These are phyloP conservation scores for Agrocybe chaxingu DNA, from an alignment of 768 basidiomycete species.

Conservation along the genomic window DNA sequence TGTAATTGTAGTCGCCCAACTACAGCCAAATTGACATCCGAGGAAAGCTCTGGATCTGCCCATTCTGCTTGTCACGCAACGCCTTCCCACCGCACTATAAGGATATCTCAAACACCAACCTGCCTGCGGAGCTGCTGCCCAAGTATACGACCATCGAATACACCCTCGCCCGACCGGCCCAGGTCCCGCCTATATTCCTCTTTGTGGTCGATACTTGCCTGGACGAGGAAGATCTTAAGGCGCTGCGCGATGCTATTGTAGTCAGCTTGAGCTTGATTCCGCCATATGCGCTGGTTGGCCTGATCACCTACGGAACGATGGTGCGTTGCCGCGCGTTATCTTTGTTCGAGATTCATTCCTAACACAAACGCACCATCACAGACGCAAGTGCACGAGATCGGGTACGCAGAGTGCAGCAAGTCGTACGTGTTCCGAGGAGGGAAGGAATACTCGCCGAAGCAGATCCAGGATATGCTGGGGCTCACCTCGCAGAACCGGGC, in stretches of 20 bases:
- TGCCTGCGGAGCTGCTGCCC: slow-evolving; percentile 93
- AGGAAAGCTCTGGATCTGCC: slow-evolving; percentile 99
- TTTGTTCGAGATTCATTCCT: background rate
- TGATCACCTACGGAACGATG: slow-evolving; percentile 98
- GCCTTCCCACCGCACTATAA: slow-evolving; percentile 99
- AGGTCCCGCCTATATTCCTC: slow-evolving; percentile 93
- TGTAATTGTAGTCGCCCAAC: slow-evolving; percentile 9
- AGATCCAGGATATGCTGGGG: slow-evolving; percentile 98
- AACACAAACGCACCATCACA: slow-evolving; percentile 24
- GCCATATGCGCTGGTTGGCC: slow-evolving; percentile 89
- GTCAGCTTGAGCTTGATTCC: slow-evolving; percentile 92
- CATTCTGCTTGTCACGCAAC: slow-evolving; percentile 96
- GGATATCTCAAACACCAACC: slow-evolving; percentile 95
- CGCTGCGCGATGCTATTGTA: slow-evolving; percentile 90
- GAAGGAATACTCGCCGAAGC: slow-evolving; percentile 94
- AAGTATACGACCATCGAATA: slow-evolving; percentile 99
- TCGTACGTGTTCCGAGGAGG: slow-evolving; percentile 98
- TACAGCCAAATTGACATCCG: slow-evolving; percentile 96
- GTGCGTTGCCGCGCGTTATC: slow-evolving; percentile 36
- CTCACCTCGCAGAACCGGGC: slow-evolving; percentile 76
- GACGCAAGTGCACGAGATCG: slow-evolving; percentile 98
- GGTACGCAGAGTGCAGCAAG: slow-evolving; percentile 93
- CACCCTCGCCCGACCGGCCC: slow-evolving; percentile 89
- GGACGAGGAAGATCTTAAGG: slow-evolving; percentile 93
- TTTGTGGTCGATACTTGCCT: slow-evolving; percentile 98